These are phyloP conservation scores for Thelonectria discophora DNA, from an alignment of 2,329 filamentous ascomycete genomes.

Conservation along the genomic window DNA sequence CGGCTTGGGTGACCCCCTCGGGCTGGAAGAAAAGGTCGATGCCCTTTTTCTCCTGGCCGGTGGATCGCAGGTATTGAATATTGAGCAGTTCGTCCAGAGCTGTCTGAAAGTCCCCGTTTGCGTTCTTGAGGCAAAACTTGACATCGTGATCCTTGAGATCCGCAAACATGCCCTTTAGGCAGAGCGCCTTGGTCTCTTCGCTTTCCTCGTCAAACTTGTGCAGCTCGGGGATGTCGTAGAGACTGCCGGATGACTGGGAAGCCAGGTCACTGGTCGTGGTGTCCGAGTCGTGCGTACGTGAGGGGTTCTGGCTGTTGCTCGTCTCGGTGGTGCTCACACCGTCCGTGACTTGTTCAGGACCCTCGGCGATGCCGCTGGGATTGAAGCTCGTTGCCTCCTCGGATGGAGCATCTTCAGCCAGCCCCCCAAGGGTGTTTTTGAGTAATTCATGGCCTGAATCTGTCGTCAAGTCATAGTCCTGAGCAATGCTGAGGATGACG, in stretches of 20 bases:
- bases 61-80: constrained; percentile 78
- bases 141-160: constrained; percentile 73
- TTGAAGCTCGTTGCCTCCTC: constrained; percentile 84
- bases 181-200: constrained; percentile 68
- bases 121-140: constrained; percentile 72
- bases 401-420: constrained; percentile 69
- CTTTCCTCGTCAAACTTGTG: constrained; percentile 53
- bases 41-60: constrained; percentile 71
- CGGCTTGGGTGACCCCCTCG: constrained; percentile 50
- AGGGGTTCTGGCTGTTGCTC: constrained; percentile 41
- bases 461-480: constrained; percentile 73
- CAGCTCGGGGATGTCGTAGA: constrained; percentile 40
- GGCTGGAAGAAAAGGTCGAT: constrained; percentile 82
- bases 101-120: constrained; percentile 70
- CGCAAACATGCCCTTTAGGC: constrained; percentile 77
- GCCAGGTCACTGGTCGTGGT: constrained; percentile 40
- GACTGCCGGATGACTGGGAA: constrained; percentile 35
- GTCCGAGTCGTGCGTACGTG: constrained; percentile 43
- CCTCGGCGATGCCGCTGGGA: constrained; percentile 73
- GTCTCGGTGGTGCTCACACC: constrained; percentile 39
- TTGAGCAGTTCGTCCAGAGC: constrained; percentile 85
- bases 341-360: constrained; percentile 38
- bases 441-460: constrained; percentile 62
- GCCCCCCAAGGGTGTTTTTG: constrained; percentile 66
- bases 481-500: constrained; percentile 77